These are phyloP conservation scores for Syzygium oleosum DNA, from an alignment of 345 rosid genomes.

Conservation along the genomic window DNA sequence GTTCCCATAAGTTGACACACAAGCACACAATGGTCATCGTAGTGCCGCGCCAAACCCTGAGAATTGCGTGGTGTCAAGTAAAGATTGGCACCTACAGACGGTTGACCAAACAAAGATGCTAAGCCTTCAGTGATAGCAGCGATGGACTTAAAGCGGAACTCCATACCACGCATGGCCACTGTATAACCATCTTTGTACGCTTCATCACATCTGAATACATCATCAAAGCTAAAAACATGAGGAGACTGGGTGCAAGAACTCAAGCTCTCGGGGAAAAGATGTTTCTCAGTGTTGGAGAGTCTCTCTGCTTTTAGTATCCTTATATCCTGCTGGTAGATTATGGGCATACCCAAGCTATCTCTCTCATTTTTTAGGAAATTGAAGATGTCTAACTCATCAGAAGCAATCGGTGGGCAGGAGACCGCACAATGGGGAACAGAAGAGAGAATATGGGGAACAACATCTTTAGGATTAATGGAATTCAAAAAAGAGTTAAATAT, in stretches of 20 bases:
- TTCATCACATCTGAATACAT: conserved; percentile 19
- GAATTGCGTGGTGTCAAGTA: conserved; percentile 57
- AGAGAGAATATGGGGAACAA: conserved; percentile 17
- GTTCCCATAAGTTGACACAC: conserved; percentile 48
- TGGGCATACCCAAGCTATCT: conserved; percentile 38
- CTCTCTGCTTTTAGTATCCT: conserved; percentile 37
- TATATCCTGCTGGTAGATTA: conserved; percentile 43
- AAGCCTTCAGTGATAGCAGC: conserved; percentile 37
- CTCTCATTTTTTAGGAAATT: conserved; percentile 33
- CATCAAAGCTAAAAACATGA: background rate
- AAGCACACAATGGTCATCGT: conserved; percentile 60
- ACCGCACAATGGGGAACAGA: conserved; percentile 22
- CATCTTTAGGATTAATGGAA: conserved; percentile 8
- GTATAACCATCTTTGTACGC: conserved; percentile 40
- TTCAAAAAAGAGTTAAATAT: conserved; percentile 19
- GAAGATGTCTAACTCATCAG: conserved; percentile 42
- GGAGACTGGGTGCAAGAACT: background rate
- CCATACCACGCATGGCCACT: conserved; percentile 48
- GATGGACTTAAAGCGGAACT: conserved; percentile 35
- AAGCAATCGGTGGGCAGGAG: conserved; percentile 47
- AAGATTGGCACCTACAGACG: conserved; percentile 54
- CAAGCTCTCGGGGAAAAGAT: background rate
- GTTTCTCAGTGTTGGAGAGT: conserved; percentile 23
- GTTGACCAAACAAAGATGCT: conserved; percentile 61
- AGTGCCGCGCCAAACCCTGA: conserved; percentile 51